These are phyloP conservation scores for Backusella tarrabulga DNA, from an alignment of 192 early-diverging fungal genomes.

Conservation along the genomic window DNA sequence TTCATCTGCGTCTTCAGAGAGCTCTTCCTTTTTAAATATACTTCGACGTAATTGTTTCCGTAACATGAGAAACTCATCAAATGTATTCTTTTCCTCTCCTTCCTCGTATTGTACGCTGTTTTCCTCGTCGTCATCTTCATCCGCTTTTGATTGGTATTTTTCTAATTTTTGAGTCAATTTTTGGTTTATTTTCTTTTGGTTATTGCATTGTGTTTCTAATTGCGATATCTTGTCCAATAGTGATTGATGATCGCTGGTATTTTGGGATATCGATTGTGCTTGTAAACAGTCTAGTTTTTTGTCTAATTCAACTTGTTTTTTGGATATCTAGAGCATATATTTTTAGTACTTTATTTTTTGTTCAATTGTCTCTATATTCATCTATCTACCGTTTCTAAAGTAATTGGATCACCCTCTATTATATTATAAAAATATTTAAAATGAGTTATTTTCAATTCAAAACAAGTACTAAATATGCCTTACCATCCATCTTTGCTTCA, in stretches of 20 bases:
- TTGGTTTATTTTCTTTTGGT: background rate
- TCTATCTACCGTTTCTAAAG: background rate
- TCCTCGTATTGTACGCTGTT: background rate
- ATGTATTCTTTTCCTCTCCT: background rate
- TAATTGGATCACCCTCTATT: background rate
- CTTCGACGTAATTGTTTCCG: constrained; percentile 27
- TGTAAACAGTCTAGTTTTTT: background rate
- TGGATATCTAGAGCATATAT: background rate
- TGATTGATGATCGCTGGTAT: background rate
- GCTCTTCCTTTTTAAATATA: constrained; percentile 27
- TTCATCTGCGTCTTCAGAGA: constrained; percentile 10
- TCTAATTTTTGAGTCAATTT: background rate
- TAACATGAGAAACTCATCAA: constrained; percentile 18
- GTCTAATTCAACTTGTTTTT: background rate
- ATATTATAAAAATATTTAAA: background rate
- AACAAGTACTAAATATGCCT: background rate
- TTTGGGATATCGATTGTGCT: background rate
- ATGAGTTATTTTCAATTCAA: background rate
- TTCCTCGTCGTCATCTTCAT: background rate
- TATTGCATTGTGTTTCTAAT: background rate
- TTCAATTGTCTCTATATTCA: background rate
- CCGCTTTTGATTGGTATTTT: background rate
- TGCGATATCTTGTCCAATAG: background rate
- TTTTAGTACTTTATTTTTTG: background rate
- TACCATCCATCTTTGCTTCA: background rate